Evolutionary conservation across 1,284 basidiomycete genomes (phyloP).

Genomic region (Puccinia hordei): DNA sequence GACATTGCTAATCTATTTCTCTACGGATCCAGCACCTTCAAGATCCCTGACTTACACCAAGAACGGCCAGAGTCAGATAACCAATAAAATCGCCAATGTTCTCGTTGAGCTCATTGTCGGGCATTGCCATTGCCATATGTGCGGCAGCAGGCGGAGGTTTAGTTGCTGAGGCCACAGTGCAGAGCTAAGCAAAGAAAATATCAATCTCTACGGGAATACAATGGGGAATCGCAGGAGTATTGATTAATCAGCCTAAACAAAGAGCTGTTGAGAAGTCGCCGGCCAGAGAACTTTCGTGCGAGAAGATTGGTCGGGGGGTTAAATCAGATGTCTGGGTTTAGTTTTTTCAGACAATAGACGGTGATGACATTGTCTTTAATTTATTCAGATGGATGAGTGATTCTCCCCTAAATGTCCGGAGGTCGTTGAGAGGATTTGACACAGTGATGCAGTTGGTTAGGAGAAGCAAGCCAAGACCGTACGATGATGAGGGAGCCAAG

Average conservation of each 20-base stretch:
- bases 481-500: not conserved
- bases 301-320: not conserved
- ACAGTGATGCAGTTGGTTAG: not conserved
- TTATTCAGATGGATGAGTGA: not conserved
- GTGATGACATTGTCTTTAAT: not conserved
- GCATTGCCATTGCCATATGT: not conserved
- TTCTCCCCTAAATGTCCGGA: not conserved
- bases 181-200: not conserved
- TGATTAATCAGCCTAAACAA: not conserved
- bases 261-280: not conserved
- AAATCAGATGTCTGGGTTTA: constrained; percentile 4
- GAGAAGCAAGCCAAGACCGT: not conserved
- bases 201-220: not conserved
- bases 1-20: not conserved
- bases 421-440: not conserved
- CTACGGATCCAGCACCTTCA: not conserved
- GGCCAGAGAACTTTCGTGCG: not conserved
- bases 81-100: constrained; percentile 15
- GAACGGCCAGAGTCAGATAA: constrained; percentile 17
- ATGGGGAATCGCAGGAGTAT: not conserved
- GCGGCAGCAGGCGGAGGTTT: not conserved
- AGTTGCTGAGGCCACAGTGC: not conserved
- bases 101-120: constrained; percentile 12
- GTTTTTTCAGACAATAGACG: not conserved
- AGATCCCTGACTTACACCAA: constrained; percentile 10